Evolutionary conservation across 2,329 filamentous ascomycete genomes (phyloP), one percentile per base, ranked within the genome.

Genomic region (Paecilomyces sp.): DNA sequence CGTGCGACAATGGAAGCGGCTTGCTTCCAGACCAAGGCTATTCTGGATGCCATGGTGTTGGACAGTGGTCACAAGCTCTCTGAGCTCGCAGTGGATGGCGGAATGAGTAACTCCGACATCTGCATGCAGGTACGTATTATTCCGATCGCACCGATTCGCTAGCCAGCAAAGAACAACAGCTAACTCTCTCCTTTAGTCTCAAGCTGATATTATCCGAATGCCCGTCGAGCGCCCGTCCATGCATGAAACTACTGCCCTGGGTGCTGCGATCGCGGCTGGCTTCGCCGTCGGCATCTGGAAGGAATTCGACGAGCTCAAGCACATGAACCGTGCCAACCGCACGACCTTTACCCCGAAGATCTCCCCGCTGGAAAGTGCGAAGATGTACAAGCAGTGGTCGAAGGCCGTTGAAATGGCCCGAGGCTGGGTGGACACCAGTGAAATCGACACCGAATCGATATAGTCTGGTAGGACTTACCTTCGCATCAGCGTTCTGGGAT

Each of bases 1-100:
- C 88, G 92, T 62, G 92, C 92, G 36, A 96, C 92, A 0, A 85
- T 96, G 57, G 92, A 96, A 76, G 91, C 92, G 3, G 92, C 90
- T 41, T 96, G 92, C 78, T 95, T 90, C 80, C 92, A 96, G 76
- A 96, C 91, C 25, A 92, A 92, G 68, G 92, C 92, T 24, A 96
- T 96, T 68, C 83, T 96, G 25, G 88, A 94, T 70, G 91, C 92
- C 63, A 96, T 96, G 92, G 90, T 90, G 70, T 86, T 88, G 66
- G 92, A 96, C 76, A 92, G 88, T 57, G 87, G 87, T 36, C 87
- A 92, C 71, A 85, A 85, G 63, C 83, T 96, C 33, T 82, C 85
- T 60, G 85, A 88, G 64, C 81, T 96, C 52, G 88, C 90, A 34
- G 92, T 96, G 52, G 92, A 96, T 70, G 92, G 92, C 60, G 92